These are phyloP conservation scores for Aspergillus amoenus DNA, from an alignment of 2,329 filamentous ascomycete genomes.

Conservation along the genomic window DNA sequence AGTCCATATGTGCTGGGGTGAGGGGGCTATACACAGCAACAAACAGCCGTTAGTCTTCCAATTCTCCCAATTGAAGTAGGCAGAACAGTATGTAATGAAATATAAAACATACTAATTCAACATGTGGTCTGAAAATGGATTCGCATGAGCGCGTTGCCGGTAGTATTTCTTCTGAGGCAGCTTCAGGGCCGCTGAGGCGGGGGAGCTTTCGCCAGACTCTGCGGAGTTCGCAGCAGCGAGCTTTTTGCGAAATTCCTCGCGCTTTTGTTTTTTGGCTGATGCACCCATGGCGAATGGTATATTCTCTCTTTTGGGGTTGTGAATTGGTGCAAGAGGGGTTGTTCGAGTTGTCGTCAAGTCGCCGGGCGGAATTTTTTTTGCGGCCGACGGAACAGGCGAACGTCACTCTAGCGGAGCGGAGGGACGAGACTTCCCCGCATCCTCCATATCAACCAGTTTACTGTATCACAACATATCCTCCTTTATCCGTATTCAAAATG, in stretches of 20 bases:
- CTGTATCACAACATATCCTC: not conserved
- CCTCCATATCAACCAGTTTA: not conserved
- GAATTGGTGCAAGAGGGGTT: not conserved
- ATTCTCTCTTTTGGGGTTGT: not conserved
- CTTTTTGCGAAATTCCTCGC: conserved; percentile 63
- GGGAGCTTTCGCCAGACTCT: conserved; percentile 18
- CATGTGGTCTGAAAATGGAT: conserved; percentile 93
- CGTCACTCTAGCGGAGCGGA: conserved; percentile 2
- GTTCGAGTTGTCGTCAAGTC: not conserved
- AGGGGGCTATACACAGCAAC: conserved; percentile 60
- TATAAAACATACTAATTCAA: conserved; percentile 73
- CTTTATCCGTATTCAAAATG: not conserved
- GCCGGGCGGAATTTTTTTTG: conserved; percentile 5
- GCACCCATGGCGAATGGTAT: conserved; percentile 5
- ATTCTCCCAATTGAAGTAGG: not conserved
- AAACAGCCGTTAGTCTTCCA: not conserved
- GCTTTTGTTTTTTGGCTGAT: conserved; percentile 49
- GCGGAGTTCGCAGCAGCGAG: conserved; percentile 33
- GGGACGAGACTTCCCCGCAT: conserved; percentile 7
- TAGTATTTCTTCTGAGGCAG: conserved; percentile 96
- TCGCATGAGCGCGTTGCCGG: conserved; percentile 92
- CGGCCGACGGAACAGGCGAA: not conserved
- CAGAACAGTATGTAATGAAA: not conserved
- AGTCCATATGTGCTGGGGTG: conserved; percentile 83
- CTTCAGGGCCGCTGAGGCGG: conserved; percentile 35